phyloP scores from a whole-genome alignment of 106 monocot genomes.

The Phalaenopsis equestris region DNA sequence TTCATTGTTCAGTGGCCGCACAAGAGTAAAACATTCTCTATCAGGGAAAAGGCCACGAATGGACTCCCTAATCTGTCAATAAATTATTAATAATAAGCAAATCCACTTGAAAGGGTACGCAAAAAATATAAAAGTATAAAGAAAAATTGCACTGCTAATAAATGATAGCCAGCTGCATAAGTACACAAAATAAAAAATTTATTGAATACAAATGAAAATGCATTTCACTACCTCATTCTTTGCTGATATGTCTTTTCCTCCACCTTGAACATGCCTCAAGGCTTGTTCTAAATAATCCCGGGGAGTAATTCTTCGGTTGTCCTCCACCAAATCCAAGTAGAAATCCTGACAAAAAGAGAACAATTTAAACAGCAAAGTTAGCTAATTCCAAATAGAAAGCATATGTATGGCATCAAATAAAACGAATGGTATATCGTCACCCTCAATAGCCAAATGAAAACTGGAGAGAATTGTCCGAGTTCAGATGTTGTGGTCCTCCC shows the following conservation, averaged over 20 bases:
- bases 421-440: too few relatives aligned
- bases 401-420: too few relatives aligned
- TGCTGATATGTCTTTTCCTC: conserved; percentile 58
- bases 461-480: conserved; percentile 62
- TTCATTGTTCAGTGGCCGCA: conserved; percentile 84
- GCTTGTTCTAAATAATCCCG: conserved; percentile 93
- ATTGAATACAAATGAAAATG: too few relatives aligned
- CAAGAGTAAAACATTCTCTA: conserved; percentile 92
- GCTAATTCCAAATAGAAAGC: too few relatives aligned
- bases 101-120: too few relatives aligned
- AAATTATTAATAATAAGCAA: not conserved
- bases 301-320: conserved; percentile 73
- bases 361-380: too few relatives aligned
- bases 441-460: conserved; percentile 77
- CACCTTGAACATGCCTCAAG: conserved; percentile 71
- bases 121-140: too few relatives aligned
- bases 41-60: conserved; percentile 96
- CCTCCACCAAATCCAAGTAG: conserved; percentile 79
- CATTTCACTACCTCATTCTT: conserved; percentile 58
- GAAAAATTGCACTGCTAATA: too few relatives aligned
- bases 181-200: too few relatives aligned
- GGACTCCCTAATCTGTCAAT: conserved; percentile 75
- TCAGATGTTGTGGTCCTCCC: conserved; percentile 56
- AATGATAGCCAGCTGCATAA: too few relatives aligned
- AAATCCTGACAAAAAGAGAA: conserved; percentile 36